Evolutionary conservation across 192 early-diverging fungal genomes (phyloP).

Genomic region (Mortierella antarctica): DNA sequence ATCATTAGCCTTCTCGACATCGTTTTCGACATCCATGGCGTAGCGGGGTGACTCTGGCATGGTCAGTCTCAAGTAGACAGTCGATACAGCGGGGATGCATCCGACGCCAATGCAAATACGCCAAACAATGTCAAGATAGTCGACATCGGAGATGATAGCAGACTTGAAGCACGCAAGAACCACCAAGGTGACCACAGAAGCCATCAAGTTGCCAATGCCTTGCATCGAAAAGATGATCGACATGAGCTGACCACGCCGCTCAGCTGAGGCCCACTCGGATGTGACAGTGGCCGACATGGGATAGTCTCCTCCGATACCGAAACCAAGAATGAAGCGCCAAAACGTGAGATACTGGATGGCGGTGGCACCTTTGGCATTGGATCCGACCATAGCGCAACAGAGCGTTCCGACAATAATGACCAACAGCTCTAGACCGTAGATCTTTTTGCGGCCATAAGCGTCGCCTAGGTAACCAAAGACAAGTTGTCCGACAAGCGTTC

Average conservation of each 20-base stretch:
- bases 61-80: conserved; percentile 89
- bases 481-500: conserved; percentile 94
- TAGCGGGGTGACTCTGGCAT: conserved; percentile 93
- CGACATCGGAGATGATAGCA: conserved; percentile 68
- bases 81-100: conserved; percentile 77
- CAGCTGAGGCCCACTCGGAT: conserved; percentile 85
- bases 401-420: conserved; percentile 92
- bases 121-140: conserved; percentile 89
- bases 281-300: conserved; percentile 90
- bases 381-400: conserved; percentile 80
- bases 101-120: conserved; percentile 85
- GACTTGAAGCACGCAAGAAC: conserved; percentile 75
- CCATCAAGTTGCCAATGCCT: conserved; percentile 86
- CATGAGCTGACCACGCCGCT: conserved; percentile 86
- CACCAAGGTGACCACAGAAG: conserved; percentile 75
- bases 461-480: conserved; percentile 86
- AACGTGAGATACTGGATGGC: conserved; percentile 69
- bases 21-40: conserved; percentile 61
- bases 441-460: conserved; percentile 88
- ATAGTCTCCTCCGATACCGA: conserved; percentile 87
- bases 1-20: conserved; percentile 54
- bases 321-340: conserved; percentile 82
- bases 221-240: conserved; percentile 91
- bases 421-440: conserved; percentile 90
- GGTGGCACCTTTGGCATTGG: conserved; percentile 72